These are phyloP conservation scores for Plasmodium gallinaceum DNA, from an alignment of 169 alveolate species.

Conservation along the genomic window DNA sequence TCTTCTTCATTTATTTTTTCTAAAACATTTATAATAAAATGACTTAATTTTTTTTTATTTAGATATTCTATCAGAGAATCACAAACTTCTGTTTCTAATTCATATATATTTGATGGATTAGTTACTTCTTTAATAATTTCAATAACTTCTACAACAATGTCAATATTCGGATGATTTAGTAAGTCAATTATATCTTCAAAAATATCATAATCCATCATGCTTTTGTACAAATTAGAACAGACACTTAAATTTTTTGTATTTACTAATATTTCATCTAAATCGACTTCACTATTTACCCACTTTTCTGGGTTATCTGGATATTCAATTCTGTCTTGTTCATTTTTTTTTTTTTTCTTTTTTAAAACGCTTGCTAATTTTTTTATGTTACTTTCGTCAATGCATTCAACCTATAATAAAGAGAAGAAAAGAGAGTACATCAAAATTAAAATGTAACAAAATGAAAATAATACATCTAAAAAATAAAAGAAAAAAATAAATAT, in stretches of 20 bases:
- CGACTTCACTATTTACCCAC: conserved; percentile 76
- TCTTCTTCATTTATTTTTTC: conserved; percentile 74
- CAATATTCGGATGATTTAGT: conserved; percentile 71
- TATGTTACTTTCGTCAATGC: conserved; percentile 66
- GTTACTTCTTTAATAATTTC: conserved; percentile 74
- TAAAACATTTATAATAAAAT: conserved; percentile 66
- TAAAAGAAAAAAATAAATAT: neutral
- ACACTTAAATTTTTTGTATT: conserved; percentile 67
- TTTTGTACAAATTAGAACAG: conserved; percentile 62
- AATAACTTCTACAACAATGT: conserved; percentile 66
- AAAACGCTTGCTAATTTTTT: conserved; percentile 57
- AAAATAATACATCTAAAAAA: neutral
- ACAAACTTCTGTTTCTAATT: conserved; percentile 25
- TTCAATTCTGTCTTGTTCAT: conserved; percentile 76
- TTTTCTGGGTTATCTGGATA: conserved; percentile 74
- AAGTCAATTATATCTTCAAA: conserved; percentile 57
- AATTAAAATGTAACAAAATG: neutral
- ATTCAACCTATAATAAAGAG: conserved; percentile 30
- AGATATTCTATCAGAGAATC: conserved; percentile 32
- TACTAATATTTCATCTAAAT: conserved; percentile 72
- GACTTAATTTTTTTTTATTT: conserved; percentile 58
- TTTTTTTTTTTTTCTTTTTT: conserved; percentile 53
- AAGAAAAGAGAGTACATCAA: neutral
- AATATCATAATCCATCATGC: conserved; percentile 63
- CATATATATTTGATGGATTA: conserved; percentile 69